Evolutionary conservation across 2,329 filamentous ascomycete species (phyloP).

Genomic region (Metarhizium sp.): DNA sequence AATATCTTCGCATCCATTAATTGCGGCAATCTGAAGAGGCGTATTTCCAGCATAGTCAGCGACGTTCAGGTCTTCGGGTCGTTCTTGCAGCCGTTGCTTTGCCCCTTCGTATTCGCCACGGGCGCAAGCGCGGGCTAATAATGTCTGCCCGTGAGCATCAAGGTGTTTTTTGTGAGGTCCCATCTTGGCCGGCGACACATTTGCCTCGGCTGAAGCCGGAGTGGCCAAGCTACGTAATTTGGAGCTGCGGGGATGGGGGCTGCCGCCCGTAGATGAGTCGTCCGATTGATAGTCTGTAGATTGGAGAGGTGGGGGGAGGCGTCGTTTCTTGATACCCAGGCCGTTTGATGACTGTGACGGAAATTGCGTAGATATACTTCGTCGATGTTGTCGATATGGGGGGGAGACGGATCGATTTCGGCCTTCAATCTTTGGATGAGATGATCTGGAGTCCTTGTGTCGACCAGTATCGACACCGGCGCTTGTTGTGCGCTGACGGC

Average conservation of each 20-base stretch:
- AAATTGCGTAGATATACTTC: slow-evolving; percentile 56
- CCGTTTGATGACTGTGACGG: slow-evolving; percentile 43
- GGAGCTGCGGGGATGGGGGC: slow-evolving; percentile 48
- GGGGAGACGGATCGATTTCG: slow-evolving; percentile 48
- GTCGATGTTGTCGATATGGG: slow-evolving; percentile 46
- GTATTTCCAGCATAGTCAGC: slow-evolving; percentile 95
- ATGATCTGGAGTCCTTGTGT: slow-evolving; percentile 23
- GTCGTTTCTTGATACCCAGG: slow-evolving; percentile 50
- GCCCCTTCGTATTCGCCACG: slow-evolving; percentile 73
- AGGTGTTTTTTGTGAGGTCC: slow-evolving; percentile 73
- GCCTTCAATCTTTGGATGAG: slow-evolving; percentile 22
- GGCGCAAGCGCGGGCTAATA: slow-evolving; percentile 81
- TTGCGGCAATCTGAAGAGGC: slow-evolving; percentile 82
- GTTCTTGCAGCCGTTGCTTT: slow-evolving; percentile 63
- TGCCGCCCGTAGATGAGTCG: slow-evolving; percentile 52
- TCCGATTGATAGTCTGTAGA: slow-evolving; percentile 59
- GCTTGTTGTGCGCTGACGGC: slow-evolving; percentile 42
- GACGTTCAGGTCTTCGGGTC: slow-evolving; percentile 80
- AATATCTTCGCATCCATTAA: slow-evolving; percentile 79
- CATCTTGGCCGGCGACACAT: slow-evolving; percentile 60
- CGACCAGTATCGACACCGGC: slow-evolving; percentile 26
- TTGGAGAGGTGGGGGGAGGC: slow-evolving; percentile 50
- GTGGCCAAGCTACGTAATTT: slow-evolving; percentile 47
- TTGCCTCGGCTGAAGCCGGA: slow-evolving; percentile 46
- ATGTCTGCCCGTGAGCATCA: slow-evolving; percentile 86